A percentile compares a stretch with the other conserved stretches of the same genome.
These are phyloP conservation scores for Xylaria digitata DNA, from an alignment of 2,329 filamentous ascomycete species.

Conservation along the genomic window DNA sequence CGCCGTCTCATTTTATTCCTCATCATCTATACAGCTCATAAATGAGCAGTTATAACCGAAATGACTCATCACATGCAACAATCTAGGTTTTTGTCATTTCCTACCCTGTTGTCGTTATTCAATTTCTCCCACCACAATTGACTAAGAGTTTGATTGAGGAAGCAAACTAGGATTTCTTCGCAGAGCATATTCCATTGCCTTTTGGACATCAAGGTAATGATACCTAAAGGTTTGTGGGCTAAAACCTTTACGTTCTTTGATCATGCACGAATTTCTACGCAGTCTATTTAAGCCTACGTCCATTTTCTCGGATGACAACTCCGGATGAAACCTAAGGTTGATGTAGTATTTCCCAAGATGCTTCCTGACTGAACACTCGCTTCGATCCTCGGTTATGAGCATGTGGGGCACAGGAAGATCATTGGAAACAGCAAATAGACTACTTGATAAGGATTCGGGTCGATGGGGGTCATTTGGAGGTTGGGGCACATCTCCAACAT, in stretches of 20 bases:
- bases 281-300: neutral
- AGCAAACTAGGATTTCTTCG: neutral
- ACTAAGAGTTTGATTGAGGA: neutral
- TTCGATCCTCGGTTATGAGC: neutral
- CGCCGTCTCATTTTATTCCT: neutral
- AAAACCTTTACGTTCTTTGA: neutral
- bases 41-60: neutral
- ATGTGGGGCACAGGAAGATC: conserved; percentile 9
- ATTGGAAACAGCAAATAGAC: neutral
- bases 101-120: neutral
- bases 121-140: neutral
- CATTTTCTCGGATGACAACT: neutral
- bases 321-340: conserved; percentile 2
- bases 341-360: neutral
- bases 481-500: conserved; percentile 35
- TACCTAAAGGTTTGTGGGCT: neutral
- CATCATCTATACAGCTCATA: neutral
- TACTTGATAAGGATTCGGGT: conserved; percentile 9
- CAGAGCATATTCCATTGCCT: neutral
- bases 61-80: neutral
- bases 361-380: neutral
- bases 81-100: neutral
- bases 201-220: neutral
- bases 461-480: conserved; percentile 13
- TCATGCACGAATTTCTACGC: neutral